Base-by-base conservation (phyloP, 768 basidiomycete species). In the Rhizopogon roseolus region DNA sequence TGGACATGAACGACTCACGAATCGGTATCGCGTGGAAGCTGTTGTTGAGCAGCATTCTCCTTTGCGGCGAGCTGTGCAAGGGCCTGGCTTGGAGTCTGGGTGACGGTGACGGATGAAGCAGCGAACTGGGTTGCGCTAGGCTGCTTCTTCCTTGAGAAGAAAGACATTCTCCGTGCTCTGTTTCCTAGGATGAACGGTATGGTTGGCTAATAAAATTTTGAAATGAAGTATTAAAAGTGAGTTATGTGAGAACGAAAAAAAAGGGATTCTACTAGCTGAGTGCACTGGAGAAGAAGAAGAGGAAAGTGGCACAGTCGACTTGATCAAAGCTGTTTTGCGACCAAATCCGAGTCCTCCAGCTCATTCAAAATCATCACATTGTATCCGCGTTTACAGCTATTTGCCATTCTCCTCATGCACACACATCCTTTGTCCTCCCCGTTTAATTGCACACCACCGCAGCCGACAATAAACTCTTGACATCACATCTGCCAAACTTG, bases 101-200 rank as follows among this genome's bases (percentile, higher is more conserved):
- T 74, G 51, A 85, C 72, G 41, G 82, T 78, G 60, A 85, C 82
- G 62, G 71, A 71, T 29, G 79, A 59, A 27, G 73, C 60, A 48
- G 67, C 64, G 51, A 72, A 70, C 60, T 78, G 78, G 22, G 70
- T 71, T 60, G 73, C 71, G 48, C 73, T 80, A 50, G 81, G 77
- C 59, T 84, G 80, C 81, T 89, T 91, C 85, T 85, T 90, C 81
- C 88, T 81, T 41, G 82, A 86, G 81, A 93, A 93, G 88, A 91
- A 93, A 80, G 89, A 90, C 90, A 93, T 93, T 83, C 86, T 86
- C 70, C 84, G 75, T 59, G 81, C 64, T 71, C 81, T 79, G 67
- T 68, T 66, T 60, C 76, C 74, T 68, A 85, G 71, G 70, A 86
- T 70, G 66, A 81, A 87, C 82, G 83, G 78, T 79, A 86, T 86